Base-by-base conservation (phyloP, 225 moss, liverwort and hornwort species). In the Polytrichum commune region DNA sequence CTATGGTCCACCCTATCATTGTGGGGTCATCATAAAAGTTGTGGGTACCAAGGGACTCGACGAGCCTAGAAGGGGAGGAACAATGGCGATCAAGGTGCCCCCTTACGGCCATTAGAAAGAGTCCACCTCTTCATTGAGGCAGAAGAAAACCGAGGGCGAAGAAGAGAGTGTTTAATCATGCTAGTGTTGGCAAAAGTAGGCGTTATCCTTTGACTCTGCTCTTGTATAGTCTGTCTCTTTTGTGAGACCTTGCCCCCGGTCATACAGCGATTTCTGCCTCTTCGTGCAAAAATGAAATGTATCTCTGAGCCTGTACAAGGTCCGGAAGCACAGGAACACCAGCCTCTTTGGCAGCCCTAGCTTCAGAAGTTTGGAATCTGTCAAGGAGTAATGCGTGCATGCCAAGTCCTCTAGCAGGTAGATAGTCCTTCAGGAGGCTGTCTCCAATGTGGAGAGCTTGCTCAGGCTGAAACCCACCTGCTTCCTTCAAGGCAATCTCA, bases 301-400 rank as follows among this genome's bases (percentile, higher is more conserved):
- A 75, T 65, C 69, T 83, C 69, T 88, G 88, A 7, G 82, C 92
- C 68, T 87, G 72, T 10, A 77, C 79, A 18, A 95, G 90, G 74
- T 87, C 82, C 1, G 81, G 78, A 66, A 84, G 84, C 69, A 95
- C 90, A 18, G 81, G 69, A 29, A 89, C 82, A 25, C 92, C 92
- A 19, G 87, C 88, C 53, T 82, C 81, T 1, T 68, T 84, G 27
- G 88, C 92, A 27, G 64, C 69, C 53, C 87, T 85, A 61, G 83
- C 84, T 78, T 90, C 92, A 9, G 63, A 29, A 22, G 90, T 87
- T 62, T 87, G 78, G 67, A 95, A 95, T 28, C 92, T 85, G 75
- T 95, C 94, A 66, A 95, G 73, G 72, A 95, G 94, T 71, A 92
- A 63, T 22, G 90, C 89, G 71, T 95, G 92, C 94, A 95, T 92